Conservation (phyloP, 257 asterid species). For the Nicotiana undulata region DNA sequence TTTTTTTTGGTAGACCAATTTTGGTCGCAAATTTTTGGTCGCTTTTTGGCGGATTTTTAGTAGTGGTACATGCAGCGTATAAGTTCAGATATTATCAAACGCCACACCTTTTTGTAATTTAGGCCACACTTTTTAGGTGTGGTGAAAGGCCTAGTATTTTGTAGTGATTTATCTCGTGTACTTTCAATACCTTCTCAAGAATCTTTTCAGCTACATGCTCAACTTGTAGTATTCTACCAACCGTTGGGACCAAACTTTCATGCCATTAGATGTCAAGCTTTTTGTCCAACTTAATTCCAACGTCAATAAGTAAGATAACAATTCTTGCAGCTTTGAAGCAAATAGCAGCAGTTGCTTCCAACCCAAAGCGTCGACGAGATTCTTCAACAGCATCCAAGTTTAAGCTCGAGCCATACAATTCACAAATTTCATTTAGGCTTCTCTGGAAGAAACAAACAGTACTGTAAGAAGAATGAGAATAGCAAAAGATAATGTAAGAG, state of each 20-base stretch:
- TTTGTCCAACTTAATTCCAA: slow-evolving; percentile 60
- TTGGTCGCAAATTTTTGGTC: no score
- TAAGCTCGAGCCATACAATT: slow-evolving; percentile 52
- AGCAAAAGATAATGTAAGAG: no score
- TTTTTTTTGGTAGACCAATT: no score
- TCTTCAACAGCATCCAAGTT: slow-evolving; percentile 60
- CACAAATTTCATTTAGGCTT: slow-evolving; percentile 71
- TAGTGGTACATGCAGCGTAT: neutral
- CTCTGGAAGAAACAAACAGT: slow-evolving; percentile 29
- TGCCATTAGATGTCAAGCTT: slow-evolving; percentile 63
- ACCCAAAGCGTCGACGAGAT: slow-evolving; percentile 46
- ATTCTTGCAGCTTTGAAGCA: slow-evolving; percentile 66
- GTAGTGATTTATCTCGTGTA: neutral
- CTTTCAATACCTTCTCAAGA: slow-evolving; percentile 52
- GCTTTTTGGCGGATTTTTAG: no score
- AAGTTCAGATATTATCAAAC: no score
- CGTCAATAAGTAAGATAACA: slow-evolving; percentile 66
- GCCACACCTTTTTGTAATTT: no score
- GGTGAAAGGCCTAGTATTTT: neutral
- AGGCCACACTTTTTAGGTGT: neutral
- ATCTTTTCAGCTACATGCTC: slow-evolving; percentile 67
- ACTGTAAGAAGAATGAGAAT: neutral
- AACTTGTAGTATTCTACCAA: slow-evolving; percentile 68
- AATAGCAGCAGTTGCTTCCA: slow-evolving; percentile 50
- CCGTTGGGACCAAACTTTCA: slow-evolving; percentile 46